phyloP scores from a whole-genome alignment of 176 grass and related monocot genomes.

The Avena sativa region DNA sequence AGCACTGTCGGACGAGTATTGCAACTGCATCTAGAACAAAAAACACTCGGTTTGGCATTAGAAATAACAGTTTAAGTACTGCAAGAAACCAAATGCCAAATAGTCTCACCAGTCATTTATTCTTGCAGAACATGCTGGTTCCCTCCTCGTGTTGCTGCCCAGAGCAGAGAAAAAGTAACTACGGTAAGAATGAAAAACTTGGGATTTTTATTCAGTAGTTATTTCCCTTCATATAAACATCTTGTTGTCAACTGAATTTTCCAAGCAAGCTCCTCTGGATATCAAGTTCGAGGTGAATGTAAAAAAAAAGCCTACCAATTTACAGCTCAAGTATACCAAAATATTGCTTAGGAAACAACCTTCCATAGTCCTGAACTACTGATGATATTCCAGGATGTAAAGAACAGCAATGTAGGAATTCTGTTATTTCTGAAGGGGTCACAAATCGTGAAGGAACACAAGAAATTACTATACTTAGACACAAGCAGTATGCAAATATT shows the following conservation, averaged over 20 bases:
- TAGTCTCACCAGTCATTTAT: background rate
- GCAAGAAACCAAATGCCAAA: background rate
- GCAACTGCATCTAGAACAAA: background rate
- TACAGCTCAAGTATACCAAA: background rate
- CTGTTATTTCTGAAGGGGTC: background rate
- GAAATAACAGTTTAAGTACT: background rate
- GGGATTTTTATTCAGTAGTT: background rate
- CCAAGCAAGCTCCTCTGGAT: background rate
- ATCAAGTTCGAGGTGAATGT: background rate
- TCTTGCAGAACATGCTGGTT: background rate
- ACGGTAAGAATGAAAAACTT: background rate
- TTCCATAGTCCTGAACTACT: background rate
- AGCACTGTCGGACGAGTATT: background rate
- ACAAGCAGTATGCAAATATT: background rate
- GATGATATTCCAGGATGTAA: background rate
- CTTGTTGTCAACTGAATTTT: background rate
- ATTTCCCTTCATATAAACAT: background rate
- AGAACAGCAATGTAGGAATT: background rate
- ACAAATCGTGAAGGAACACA: background rate
- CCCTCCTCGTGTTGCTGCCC: background rate
- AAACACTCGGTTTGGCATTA: background rate
- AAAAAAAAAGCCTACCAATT: background rate
- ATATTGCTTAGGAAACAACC: background rate
- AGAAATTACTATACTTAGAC: background rate
- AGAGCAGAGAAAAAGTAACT: background rate